A percentile compares a stretch with the other conserved stretches of the same genome.
These are phyloP conservation scores for Dryadomyces quercivorus DNA, from an alignment of 2,329 filamentous ascomycete species.

Conservation along the genomic window DNA sequence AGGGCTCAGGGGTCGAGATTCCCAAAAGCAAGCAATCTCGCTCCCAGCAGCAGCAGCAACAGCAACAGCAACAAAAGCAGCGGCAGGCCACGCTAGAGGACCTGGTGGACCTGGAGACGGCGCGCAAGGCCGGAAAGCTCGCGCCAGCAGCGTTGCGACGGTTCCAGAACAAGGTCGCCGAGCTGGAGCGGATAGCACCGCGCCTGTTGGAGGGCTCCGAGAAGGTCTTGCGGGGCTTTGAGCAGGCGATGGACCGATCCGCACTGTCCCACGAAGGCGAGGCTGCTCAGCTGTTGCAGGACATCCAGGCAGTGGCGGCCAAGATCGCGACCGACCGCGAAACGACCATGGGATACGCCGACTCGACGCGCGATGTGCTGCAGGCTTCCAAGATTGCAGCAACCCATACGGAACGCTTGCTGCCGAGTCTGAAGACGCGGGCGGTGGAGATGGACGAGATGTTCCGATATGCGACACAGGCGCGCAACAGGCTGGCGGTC, in stretches of 20 bases:
- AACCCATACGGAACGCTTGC: constrained; percentile 48
- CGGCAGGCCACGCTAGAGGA: constrained; percentile 50
- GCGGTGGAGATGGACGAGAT: constrained; percentile 50
- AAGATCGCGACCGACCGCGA: constrained; percentile 84
- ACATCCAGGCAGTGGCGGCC: constrained; percentile 73
- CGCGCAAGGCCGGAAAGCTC: constrained; percentile 58
- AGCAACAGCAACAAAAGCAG: constrained; percentile 17
- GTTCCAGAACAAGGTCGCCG: constrained; percentile 46
- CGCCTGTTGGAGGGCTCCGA: constrained; percentile 51
- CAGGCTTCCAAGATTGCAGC: constrained; percentile 53
- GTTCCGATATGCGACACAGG: constrained; percentile 45
- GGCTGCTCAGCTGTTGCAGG: constrained; percentile 58
- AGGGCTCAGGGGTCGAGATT: constrained; percentile 15
- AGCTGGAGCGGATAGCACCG: constrained; percentile 47
- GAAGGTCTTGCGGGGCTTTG: constrained; percentile 49
- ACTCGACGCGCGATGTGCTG: constrained; percentile 46
- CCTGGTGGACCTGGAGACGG: constrained; percentile 62
- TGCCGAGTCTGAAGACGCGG: constrained; percentile 45
- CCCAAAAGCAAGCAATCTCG: constrained; percentile 29
- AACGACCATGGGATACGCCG: constrained; percentile 56
- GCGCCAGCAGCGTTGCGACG: constrained; percentile 45
- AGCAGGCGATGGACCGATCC: constrained; percentile 42
- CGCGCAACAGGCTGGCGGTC: constrained; percentile 55
- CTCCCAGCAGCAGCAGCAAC: constrained; percentile 16
- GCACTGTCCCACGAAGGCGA: constrained; percentile 48